Percentiles rank a stretch among this genome's conserved stretches.
These are phyloP conservation scores for Xylariomycetidae sp. DNA, from an alignment of 2,329 filamentous ascomycete genomes.

Conservation along the genomic window DNA sequence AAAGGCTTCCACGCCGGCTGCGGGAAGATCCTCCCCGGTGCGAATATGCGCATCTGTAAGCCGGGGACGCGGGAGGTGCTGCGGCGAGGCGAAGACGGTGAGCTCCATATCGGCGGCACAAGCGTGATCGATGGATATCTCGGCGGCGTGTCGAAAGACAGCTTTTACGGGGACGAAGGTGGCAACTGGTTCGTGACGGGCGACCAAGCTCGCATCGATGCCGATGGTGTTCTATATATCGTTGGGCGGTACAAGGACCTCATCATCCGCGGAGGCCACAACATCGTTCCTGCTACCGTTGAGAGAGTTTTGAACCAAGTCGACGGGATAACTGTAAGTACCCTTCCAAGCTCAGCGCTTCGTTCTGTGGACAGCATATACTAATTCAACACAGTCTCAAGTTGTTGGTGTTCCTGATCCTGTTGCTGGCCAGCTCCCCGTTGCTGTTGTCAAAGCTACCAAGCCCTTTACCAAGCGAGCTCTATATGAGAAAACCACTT, in stretches of 20 bases:
- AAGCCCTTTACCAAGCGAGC: background rate
- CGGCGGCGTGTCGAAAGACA: background rate
- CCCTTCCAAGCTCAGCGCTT: background rate
- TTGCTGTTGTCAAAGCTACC: background rate
- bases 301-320: constrained; percentile 1
- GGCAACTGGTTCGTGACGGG: constrained; percentile 2
- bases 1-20: background rate
- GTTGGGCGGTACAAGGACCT: constrained; percentile 1
- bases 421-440: constrained; percentile 1
- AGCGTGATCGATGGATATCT: constrained; percentile 1
- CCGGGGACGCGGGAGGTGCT: constrained; percentile 2
- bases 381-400: background rate
- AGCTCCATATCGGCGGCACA: constrained; percentile 2
- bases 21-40: background rate
- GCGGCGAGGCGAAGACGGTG: background rate
- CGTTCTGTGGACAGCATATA: background rate
- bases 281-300: background rate
- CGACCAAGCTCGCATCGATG: constrained; percentile 1
- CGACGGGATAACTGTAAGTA: constrained; percentile 1
- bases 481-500: background rate
- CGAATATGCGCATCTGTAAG: constrained; percentile 1
- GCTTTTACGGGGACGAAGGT: background rate
- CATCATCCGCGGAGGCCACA: constrained; percentile 1
- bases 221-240: constrained; percentile 1
- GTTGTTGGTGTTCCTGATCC: constrained; percentile 1